Conservation (phyloP, 164 flowering plant genomes). For the Annona squamosa region DNA sequence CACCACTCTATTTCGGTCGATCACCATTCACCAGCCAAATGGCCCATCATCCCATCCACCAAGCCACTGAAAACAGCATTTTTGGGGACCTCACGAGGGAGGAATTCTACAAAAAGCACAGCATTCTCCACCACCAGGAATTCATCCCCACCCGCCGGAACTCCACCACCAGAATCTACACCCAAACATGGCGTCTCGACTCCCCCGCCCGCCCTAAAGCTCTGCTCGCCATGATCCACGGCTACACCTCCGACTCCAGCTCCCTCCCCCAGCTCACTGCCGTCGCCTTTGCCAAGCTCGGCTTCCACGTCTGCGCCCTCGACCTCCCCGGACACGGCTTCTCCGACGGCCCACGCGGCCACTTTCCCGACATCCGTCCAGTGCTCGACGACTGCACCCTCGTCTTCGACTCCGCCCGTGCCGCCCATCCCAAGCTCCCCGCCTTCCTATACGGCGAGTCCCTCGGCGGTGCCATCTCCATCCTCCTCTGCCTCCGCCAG, state of each 20-base stretch:
- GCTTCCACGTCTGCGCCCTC: conserved; percentile 31
- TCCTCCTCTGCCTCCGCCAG: conserved; percentile 25
- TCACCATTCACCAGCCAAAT: too few relatives aligned
- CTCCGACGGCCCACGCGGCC: conserved; percentile 35
- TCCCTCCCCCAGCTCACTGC: conserved; percentile 35
- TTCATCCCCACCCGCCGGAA: conserved; percentile 25
- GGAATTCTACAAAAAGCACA: conserved; percentile 30
- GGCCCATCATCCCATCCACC: conserved; percentile 27
- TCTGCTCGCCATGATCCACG: conserved; percentile 37
- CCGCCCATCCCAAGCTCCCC: conserved; percentile 22
- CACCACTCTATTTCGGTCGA: too few relatives aligned
- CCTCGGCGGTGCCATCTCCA: conserved; percentile 34
- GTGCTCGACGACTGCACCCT: conserved; percentile 30
- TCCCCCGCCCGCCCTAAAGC: conserved; percentile 11
- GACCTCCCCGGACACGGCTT: conserved; percentile 49
- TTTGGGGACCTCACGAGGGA: conserved; percentile 30
- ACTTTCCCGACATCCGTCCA: conserved; percentile 26
- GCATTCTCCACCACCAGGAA: conserved; percentile 24
- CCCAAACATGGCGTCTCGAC: conserved; percentile 34
- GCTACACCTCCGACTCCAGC: conserved; percentile 33
- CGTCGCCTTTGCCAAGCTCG: conserved; percentile 32
- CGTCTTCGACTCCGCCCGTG: conserved; percentile 21
- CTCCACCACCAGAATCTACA: conserved; percentile 27
- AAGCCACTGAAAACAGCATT: conserved; percentile 34
- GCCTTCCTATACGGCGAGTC: conserved; percentile 39